phyloP scores from a whole-genome alignment of 345 rosid genomes.

The Odontarrhena argentea region DNA sequence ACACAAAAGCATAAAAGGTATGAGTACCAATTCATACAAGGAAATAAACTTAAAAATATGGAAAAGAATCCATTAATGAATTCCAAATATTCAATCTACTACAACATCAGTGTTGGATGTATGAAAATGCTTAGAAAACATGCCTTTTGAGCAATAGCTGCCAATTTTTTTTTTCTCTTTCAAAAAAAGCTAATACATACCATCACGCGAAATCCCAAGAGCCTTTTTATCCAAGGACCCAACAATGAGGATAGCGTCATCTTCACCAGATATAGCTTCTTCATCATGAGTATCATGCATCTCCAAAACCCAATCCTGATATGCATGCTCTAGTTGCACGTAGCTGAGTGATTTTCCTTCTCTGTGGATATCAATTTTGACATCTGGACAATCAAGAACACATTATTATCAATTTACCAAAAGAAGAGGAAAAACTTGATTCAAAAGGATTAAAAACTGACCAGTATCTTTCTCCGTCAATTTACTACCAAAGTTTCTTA shows the following conservation, averaged over 20 bases:
- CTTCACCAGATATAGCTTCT: conserved; percentile 61
- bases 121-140: neutral
- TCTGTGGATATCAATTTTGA: conserved; percentile 45
- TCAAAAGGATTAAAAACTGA: conserved; percentile 19
- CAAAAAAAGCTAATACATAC: conserved; percentile 43
- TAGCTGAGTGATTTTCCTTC: conserved; percentile 42
- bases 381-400: conserved; percentile 42
- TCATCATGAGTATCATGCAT: conserved; percentile 70
- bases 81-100: conserved; percentile 4
- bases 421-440: conserved; percentile 5
- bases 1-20: conserved; percentile 26
- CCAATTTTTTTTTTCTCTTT: conserved; percentile 3
- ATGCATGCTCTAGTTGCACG: conserved; percentile 56
- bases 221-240: conserved; percentile 49
- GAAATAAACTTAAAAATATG: conserved; percentile 9
- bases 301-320: conserved; percentile 63
- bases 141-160: conserved; percentile 16
- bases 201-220: conserved; percentile 60
- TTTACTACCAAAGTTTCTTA: conserved; percentile 58
- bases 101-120: conserved; percentile 6
- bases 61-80: neutral
- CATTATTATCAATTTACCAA: conserved; percentile 19
- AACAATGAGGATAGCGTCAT: conserved; percentile 51
- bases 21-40: conserved; percentile 24
- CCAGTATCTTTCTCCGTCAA: conserved; percentile 50